Base-by-base conservation (phyloP, 225 moss, liverwort and hornwort species). In the Straminergon stramineum region DNA sequence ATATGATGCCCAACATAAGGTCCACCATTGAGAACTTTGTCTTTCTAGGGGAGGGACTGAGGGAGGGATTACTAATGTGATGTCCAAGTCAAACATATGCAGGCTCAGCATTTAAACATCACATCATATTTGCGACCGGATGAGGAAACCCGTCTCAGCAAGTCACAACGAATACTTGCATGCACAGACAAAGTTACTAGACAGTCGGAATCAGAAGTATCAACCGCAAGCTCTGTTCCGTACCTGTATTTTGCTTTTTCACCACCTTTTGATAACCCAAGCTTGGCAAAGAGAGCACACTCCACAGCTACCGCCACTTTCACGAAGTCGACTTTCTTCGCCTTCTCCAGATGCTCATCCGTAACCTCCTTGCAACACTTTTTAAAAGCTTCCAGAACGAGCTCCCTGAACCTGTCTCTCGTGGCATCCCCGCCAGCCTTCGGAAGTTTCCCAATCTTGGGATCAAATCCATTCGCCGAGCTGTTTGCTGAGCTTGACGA, bases 391-490 rank as follows among this genome's bases (percentile, higher is more conserved):
- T 94, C 97, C 58, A 93, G 84, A 83, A 98, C 84, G 24, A 94
- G 87, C 70, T 96, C 97, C 88, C 96, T 92, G 51, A 96, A 85
- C 89, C 78, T 95, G 88, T 98, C 98, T 78, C 98, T 93, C 32
- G 94, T 90, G 27, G 90, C 52, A 89, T 96, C 96, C 39, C 94
- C 96, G 13, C 93, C 93, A 73, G 95, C 89, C 87, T 96, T 98
- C 11, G 93, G 93, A 62, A 97, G 89, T 37, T 89, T 92, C 39
- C 91, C 94, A 82, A 95, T 84, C 79, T 93, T 95, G 41, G 89
- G 86, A 68, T 91, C 93, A 78, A 91, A 90, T 28, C 75, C 88
- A 90, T 89, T 91, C 84, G 92, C 91, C 75, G 90, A 88, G 86
- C 88, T 90, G 74, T 91, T 90, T 86, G 93, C 90, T 60, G 91